Base-by-base conservation (phyloP, 345 rosid species). In the Lepidium africanum region DNA sequence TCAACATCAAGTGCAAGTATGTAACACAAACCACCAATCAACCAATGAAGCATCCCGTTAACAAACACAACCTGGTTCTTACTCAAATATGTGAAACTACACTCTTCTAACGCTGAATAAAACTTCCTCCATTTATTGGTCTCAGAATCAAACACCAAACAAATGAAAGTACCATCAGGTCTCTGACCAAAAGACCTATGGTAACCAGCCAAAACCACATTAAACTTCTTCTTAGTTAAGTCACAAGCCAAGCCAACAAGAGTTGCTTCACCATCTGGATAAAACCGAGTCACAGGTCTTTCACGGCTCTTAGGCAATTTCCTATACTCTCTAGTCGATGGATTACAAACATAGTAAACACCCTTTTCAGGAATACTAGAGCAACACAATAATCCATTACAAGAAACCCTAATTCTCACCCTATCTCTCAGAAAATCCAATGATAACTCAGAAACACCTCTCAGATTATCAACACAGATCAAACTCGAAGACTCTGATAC, bases 311-410 rank as follows among this genome's bases (percentile, higher is more conserved):
- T 86, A 10, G 97, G 97, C 53, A 93, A 84, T 74, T 68, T 38
- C 69, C 64, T 80, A 71, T 27, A 83, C 74, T 88, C 87, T 75
- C 90, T 82, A 17, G 98, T 92, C 76, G 88, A 72, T 0, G 98
- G 97, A 69, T 90, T 90, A 65, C 93, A 93, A 13, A 93, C 89
- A 48, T 86, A 93, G 54, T 83, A 88, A 78, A 83, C 82, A 62
- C 91, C 93, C 78, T 81, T 92, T 33, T 84, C 86, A 32, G 87
- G 92, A 11, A 90, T 79, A 54, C 93, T 86, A n/a, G 97, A 85
- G 76, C 97, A 93, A 65, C 96, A 88, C 78, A 93, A 70, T 59
- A 88, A 78, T 54, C 98, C 98, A 66, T 90, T 88, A 79, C 94
- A 86, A 0, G 93, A 93, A 10, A 84, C 92, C 74, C 97, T 88